phyloP scores from a whole-genome alignment of 2,329 filamentous ascomycete species.

The Nectriaceae sp. region DNA sequence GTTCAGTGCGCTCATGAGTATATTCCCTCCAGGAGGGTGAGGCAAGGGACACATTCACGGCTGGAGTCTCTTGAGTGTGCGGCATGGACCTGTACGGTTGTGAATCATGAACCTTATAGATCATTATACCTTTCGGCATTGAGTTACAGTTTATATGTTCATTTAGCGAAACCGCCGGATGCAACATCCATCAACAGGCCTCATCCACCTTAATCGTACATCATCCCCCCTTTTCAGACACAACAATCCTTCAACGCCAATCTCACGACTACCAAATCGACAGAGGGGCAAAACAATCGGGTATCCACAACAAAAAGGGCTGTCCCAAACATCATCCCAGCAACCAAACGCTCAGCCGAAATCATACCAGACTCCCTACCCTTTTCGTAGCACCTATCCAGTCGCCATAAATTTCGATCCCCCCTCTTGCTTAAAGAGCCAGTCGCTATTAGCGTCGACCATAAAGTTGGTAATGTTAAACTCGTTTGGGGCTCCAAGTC shows the following conservation, averaged over 20 bases:
- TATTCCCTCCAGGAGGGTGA: too few species aligned
- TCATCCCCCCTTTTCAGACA: not conserved
- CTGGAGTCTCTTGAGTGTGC: too few species aligned
- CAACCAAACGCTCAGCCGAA: not conserved
- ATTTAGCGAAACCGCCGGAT: not conserved
- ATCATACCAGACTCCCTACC: not conserved
- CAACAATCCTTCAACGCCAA: not conserved
- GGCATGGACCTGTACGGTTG: too few species aligned
- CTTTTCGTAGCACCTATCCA: conserved; percentile 9
- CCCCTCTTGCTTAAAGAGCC: conserved; percentile 64
- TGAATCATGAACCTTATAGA: too few species aligned
- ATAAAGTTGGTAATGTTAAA: conserved; percentile 80
- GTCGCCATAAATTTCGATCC: conserved; percentile 30
- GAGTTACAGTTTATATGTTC: too few species aligned
- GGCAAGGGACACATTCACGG: too few species aligned
- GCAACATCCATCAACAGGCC: not conserved
- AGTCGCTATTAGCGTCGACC: conserved; percentile 73
- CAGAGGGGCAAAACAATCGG: conserved; percentile 14
- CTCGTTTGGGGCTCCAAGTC: conserved; percentile 51
- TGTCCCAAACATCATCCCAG: conserved; percentile 3
- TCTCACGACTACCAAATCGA: too few species aligned
- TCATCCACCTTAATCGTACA: not conserved
- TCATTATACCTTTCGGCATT: too few species aligned
- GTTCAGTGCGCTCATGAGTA: too few species aligned
- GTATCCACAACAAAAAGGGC: conserved; percentile 18